phyloP scores from a whole-genome alignment of 148 eudicot species.

The Fagopyrum esculentum region DNA sequence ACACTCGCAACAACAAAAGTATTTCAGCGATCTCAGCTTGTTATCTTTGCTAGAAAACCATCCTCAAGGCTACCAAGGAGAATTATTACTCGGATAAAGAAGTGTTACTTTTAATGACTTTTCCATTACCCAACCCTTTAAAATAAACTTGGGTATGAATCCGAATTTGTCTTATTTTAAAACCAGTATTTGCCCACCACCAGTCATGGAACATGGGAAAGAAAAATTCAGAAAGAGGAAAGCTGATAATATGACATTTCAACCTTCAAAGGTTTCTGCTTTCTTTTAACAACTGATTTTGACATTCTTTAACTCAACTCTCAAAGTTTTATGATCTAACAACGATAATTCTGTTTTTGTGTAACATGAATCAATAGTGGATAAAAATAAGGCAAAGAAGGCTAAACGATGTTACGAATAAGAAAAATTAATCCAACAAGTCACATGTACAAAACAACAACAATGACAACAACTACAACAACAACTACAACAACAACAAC shows the following conservation, averaged over 20 bases:
- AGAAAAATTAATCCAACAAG: constrained; percentile 37
- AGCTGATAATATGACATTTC: constrained; percentile 35
- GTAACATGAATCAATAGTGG: constrained; percentile 33
- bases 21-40: too few relatives aligned
- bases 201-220: constrained; percentile 12
- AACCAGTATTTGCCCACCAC: constrained; percentile 48
- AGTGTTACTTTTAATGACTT: constrained; percentile 14
- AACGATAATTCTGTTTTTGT: background rate
- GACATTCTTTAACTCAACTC: background rate
- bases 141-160: constrained; percentile 46
- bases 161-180: too few relatives aligned
- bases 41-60: too few relatives aligned
- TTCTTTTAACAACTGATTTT: background rate
- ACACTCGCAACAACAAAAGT: too few relatives aligned
- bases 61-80: constrained; percentile 4
- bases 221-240: constrained; percentile 79
- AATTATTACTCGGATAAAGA: background rate
- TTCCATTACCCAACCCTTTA: constrained; percentile 27
- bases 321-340: background rate
- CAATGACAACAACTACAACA: background rate
- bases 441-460: constrained; percentile 16
- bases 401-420: constrained; percentile 32
- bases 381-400: constrained; percentile 37
- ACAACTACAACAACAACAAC: background rate
- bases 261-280: constrained; percentile 40